A percentile compares a stretch with the other conserved stretches of the same genome.
These are phyloP conservation scores for Russula dissimulans DNA, from an alignment of 768 basidiomycete genomes.

Conservation along the genomic window DNA sequence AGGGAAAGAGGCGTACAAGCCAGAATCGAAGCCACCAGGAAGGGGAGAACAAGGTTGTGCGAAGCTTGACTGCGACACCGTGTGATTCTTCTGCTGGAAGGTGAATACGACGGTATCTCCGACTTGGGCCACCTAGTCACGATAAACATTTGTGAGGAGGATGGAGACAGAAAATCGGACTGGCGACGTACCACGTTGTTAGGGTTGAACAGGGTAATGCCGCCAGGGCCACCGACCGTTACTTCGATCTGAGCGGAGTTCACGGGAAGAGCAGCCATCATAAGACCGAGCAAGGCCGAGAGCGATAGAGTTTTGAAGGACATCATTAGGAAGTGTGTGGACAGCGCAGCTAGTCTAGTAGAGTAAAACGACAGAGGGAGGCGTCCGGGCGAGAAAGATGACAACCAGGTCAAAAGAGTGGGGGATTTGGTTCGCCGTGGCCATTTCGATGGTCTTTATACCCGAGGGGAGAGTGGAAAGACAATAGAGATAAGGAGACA, in stretches of 20 bases:
- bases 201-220: slow-evolving; percentile 34
- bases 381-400: background rate
- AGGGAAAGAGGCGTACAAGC: slow-evolving; percentile 37
- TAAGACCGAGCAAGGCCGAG: slow-evolving; percentile 21
- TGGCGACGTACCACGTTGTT: slow-evolving; percentile 24
- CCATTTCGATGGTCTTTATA: slow-evolving; percentile 5
- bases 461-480: background rate
- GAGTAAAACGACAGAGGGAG: background rate
- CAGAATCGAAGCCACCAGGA: slow-evolving; percentile 45
- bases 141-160: background rate
- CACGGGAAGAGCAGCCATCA: slow-evolving; percentile 28
- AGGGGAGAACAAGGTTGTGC: slow-evolving; percentile 36
- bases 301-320: slow-evolving; percentile 21
- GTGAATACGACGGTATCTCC: slow-evolving; percentile 43
- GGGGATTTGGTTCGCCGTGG: background rate
- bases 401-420: slow-evolving; percentile 15
- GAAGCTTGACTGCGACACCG: slow-evolving; percentile 49
- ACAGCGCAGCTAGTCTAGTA: background rate
- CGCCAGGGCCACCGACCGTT: slow-evolving; percentile 38
- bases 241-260: slow-evolving; percentile 35
- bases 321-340: slow-evolving; percentile 1
- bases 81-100: slow-evolving; percentile 50
- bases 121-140: slow-evolving; percentile 32
- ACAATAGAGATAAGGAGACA: slow-evolving; percentile 7
- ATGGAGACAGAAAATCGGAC: too few relatives aligned